A percentile compares a stretch with the other conserved stretches of the same genome.
Conservation (phyloP, 257 asterid species). For the Solanum commersonii region DNA sequence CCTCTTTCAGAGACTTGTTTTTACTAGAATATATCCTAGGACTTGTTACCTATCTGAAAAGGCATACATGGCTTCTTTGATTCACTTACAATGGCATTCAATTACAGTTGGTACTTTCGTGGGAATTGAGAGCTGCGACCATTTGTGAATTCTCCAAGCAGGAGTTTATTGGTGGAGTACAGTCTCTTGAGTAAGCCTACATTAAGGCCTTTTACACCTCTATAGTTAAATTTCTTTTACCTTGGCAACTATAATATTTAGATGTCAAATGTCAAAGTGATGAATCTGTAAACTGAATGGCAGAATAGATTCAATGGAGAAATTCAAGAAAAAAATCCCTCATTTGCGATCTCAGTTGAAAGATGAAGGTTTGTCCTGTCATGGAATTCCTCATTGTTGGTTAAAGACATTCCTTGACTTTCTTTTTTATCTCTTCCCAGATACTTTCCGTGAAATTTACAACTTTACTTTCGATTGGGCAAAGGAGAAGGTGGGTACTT, state of each 20-base stretch:
- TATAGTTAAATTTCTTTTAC: neutral
- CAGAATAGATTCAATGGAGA: slow-evolving; percentile 94
- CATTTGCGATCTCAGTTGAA: slow-evolving; percentile 87
- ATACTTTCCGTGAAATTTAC: slow-evolving; percentile 78
- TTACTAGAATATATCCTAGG: too few relatives aligned
- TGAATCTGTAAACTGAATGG: neutral
- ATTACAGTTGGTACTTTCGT: slow-evolving; percentile 43
- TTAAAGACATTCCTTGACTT: neutral
- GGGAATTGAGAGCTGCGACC: slow-evolving; percentile 90
- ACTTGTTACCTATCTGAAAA: neutral
- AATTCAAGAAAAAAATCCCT: slow-evolving; percentile 76
- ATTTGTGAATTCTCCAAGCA: slow-evolving; percentile 96
- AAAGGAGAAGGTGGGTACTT: slow-evolving; percentile 66
- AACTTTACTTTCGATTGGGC: slow-evolving; percentile 98
- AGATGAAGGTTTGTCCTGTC: slow-evolving; percentile 75
- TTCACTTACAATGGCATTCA: neutral
- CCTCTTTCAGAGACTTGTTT: neutral
- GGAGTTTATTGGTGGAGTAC: slow-evolving; percentile 79
- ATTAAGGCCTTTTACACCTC: neutral
- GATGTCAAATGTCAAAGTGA: neutral
- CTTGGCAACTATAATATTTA: neutral
- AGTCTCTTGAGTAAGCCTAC: slow-evolving; percentile 74
- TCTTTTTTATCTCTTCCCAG: slow-evolving; percentile 23
- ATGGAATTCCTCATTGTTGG: slow-evolving; percentile 1
- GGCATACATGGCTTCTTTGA: neutral